These are phyloP conservation scores for Penicillium macrosclerotiorum DNA, from an alignment of 495 filamentous ascomycete genomes.

Conservation along the genomic window DNA sequence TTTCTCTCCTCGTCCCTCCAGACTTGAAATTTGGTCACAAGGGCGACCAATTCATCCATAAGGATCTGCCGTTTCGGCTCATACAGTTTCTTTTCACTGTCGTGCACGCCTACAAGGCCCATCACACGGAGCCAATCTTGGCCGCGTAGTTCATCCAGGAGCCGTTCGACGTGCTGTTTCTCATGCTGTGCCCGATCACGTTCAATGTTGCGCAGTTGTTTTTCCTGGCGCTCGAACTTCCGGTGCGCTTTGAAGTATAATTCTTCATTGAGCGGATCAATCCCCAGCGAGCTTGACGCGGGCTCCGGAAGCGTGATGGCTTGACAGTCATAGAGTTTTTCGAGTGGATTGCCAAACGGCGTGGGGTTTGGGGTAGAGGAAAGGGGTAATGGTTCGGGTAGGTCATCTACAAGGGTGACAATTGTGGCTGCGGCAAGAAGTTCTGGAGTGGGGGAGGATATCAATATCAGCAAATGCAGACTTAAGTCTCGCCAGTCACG, in stretches of 20 bases:
- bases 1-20: constrained; percentile 93
- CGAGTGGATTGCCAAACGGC: constrained; percentile 42
- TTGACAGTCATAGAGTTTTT: constrained; percentile 36
- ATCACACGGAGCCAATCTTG: constrained; percentile 91
- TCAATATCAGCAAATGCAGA: too few species aligned
- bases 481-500: too few species aligned
- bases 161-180: constrained; percentile 77
- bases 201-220: constrained; percentile 89
- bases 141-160: constrained; percentile 84
- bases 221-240: constrained; percentile 82
- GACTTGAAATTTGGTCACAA: constrained; percentile 79
- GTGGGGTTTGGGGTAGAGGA: constrained; percentile 18
- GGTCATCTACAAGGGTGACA: constrained; percentile 46
- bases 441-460: too few species aligned
- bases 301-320: constrained; percentile 26
- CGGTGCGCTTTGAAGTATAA: constrained; percentile 69
- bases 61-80: constrained; percentile 84
- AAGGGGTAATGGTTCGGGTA: constrained; percentile 27
- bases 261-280: constrained; percentile 68
- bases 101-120: constrained; percentile 85
- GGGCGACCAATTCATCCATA: constrained; percentile 70
- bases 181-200: constrained; percentile 90
- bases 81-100: constrained; percentile 76
- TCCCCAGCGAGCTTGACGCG: background rate
- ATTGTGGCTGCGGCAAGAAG: constrained; percentile 44